Conservation (phyloP, 345 rosid genomes). For the Abelmoschus esculentus region DNA sequence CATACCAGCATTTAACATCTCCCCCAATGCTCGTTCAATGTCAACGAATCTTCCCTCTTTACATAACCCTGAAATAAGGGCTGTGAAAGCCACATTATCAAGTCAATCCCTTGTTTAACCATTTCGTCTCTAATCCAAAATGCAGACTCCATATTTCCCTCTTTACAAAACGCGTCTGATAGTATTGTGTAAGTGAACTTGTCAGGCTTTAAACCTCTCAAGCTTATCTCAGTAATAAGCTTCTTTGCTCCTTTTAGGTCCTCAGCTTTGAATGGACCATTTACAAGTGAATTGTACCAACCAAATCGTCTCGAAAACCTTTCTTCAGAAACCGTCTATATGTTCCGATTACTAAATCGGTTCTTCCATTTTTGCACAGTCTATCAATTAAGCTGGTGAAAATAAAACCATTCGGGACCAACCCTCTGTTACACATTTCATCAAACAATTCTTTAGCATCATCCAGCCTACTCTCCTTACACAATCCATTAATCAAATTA, state of each 20-base stretch:
- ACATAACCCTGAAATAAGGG: conserved; percentile 57
- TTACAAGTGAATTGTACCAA: conserved; percentile 51
- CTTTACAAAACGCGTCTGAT: conserved; percentile 68
- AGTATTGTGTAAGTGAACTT: conserved; percentile 65
- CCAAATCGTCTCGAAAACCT: conserved; percentile 53
- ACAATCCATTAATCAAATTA: conserved; percentile 58
- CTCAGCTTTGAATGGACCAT: conserved; percentile 56
- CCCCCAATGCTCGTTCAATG: conserved; percentile 58
- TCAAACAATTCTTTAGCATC: conserved; percentile 45
- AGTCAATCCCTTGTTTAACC: conserved; percentile 42
- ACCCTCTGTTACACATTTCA: conserved; percentile 49
- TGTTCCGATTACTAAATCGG: conserved; percentile 44
- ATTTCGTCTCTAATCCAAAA: conserved; percentile 41
- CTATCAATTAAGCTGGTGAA: conserved; percentile 63
- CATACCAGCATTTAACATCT: conserved; percentile 53
- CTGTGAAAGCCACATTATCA: conserved; percentile 57
- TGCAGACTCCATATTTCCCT: conserved; percentile 55
- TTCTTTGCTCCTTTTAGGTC: conserved; percentile 46
- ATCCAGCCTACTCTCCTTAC: conserved; percentile 44
- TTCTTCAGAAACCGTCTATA: conserved; percentile 42
- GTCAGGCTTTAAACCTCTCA: conserved; percentile 49
- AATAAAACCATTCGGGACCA: conserved; percentile 51
- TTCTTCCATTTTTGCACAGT: conserved; percentile 54
- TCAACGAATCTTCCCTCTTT: conserved; percentile 49
- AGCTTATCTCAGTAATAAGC: conserved; percentile 47